A percentile compares a stretch with the other conserved stretches of the same genome.
Conservation (phyloP, 306 rosid species). For the Echinosophora koreensis region DNA sequence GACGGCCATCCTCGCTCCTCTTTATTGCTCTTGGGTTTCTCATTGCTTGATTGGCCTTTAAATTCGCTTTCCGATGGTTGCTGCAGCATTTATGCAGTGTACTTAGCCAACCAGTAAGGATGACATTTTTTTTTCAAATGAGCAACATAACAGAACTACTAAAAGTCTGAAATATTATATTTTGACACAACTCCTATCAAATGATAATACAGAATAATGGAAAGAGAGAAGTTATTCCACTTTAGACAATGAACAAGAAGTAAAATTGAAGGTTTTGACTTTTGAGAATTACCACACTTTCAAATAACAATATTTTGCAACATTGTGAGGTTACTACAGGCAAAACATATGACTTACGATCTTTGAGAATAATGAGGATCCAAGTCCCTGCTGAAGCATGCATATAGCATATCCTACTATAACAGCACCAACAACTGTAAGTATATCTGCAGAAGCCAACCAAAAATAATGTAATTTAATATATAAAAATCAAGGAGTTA, state of each 20-base stretch:
- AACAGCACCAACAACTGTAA: constrained; percentile 87
- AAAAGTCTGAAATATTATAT: background rate
- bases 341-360: constrained; percentile 54
- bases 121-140: constrained; percentile 2
- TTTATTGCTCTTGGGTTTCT: constrained; percentile 62
- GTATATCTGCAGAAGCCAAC: constrained; percentile 76
- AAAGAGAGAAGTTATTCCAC: background rate
- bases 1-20: constrained; percentile 97
- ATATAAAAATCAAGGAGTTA: constrained; percentile 9
- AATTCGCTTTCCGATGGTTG: constrained; percentile 51
- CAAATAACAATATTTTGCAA: constrained; percentile 21
- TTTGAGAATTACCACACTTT: background rate
- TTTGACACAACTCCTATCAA: background rate
- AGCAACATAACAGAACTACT: constrained; percentile 8
- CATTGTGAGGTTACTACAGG: background rate
- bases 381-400: constrained; percentile 90
- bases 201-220: background rate
- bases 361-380: constrained; percentile 67
- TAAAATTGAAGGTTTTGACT: constrained; percentile 19
- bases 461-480: background rate
- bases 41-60: constrained; percentile 60
- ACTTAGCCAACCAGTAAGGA: constrained; percentile 41
- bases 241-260: background rate
- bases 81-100: constrained; percentile 48
- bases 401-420: constrained; percentile 85